Evolutionary conservation across 192 early-diverging fungal genomes (phyloP).

Genomic region (Kappamyces sp.): DNA sequence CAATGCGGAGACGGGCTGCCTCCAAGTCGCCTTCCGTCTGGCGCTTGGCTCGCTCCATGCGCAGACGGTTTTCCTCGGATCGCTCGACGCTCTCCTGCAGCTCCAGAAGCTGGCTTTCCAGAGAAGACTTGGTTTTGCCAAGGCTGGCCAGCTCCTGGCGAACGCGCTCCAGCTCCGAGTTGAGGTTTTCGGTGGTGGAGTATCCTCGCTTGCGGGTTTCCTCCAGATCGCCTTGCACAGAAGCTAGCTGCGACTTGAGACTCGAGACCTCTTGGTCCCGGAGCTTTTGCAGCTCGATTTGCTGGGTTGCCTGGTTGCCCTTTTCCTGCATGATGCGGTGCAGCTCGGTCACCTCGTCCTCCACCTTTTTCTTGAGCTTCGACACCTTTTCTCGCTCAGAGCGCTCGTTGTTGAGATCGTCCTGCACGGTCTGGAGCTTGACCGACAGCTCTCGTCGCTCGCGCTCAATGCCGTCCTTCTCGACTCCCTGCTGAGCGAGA

Average conservation of each 20-base stretch:
- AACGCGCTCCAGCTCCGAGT: slow-evolving; percentile 41
- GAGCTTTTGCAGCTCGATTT: slow-evolving; percentile 42
- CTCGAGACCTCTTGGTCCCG: slow-evolving; percentile 50
- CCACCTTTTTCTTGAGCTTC: slow-evolving; percentile 45
- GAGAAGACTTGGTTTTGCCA: slow-evolving; percentile 22
- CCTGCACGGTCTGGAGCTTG: slow-evolving; percentile 30
- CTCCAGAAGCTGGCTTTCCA: slow-evolving; percentile 39
- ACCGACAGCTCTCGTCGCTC: slow-evolving; percentile 40
- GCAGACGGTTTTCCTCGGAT: slow-evolving; percentile 31
- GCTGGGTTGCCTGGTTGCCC: slow-evolving; percentile 47
- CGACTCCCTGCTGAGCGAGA: slow-evolving; percentile 28
- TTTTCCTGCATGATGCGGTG: slow-evolving; percentile 44
- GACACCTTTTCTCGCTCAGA: slow-evolving; percentile 41
- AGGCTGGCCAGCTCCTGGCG: slow-evolving; percentile 34
- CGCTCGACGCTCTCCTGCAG: slow-evolving; percentile 36
- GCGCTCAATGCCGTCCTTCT: slow-evolving; percentile 45
- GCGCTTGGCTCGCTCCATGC: slow-evolving; percentile 34
- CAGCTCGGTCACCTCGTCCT: slow-evolving; percentile 38
- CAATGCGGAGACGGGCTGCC: slow-evolving; percentile 17
- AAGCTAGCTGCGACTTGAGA: slow-evolving; percentile 34
- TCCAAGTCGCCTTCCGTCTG: slow-evolving; percentile 39
- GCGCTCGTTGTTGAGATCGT: slow-evolving; percentile 40
- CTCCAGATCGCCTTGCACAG: slow-evolving; percentile 40
- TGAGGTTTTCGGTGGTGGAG: slow-evolving; percentile 35
- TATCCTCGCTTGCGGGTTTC: slow-evolving; percentile 34